Evolutionary conservation across 1,284 basidiomycete genomes (phyloP).

Genomic region (Fomitopsis schrenkii): DNA sequence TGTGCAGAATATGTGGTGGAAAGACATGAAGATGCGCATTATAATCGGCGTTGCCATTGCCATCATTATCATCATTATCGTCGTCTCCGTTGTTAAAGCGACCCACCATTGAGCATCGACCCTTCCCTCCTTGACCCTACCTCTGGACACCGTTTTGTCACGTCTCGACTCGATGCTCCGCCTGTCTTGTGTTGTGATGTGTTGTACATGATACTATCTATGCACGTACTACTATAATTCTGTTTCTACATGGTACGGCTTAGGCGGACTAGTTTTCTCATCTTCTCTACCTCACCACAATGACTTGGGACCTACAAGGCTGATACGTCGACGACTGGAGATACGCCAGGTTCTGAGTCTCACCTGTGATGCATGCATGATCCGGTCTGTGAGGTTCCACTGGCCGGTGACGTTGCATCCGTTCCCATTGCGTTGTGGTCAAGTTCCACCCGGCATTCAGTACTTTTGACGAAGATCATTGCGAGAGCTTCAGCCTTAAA

Average conservation of each 20-base stretch:
- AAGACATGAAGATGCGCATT: conserved; percentile 97
- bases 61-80: conserved; percentile 90
- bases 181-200: conserved; percentile 1
- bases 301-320: too few relatives aligned
- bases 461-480: too few relatives aligned
- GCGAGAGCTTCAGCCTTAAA: too few relatives aligned
- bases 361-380: too few relatives aligned
- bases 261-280: background rate
- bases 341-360: too few relatives aligned
- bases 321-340: too few relatives aligned
- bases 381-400: too few relatives aligned
- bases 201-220: conserved; percentile 7
- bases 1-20: conserved; percentile 87
- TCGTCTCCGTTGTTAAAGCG: conserved; percentile 88
- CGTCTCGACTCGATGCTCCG: conserved; percentile 1
- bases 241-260: conserved; percentile 1
- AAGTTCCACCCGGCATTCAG: background rate
- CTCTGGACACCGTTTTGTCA: background rate
- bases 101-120: conserved; percentile 40
- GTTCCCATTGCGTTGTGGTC: background rate
- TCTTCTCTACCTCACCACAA: background rate
- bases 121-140: background rate
- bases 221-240: conserved; percentile 7
- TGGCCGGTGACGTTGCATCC: too few relatives aligned
- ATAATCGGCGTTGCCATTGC: conserved; percentile 86